These are phyloP conservation scores for Phytophthora capsici DNA, from an alignment of 352 stramenopile species.

Conservation along the genomic window DNA sequence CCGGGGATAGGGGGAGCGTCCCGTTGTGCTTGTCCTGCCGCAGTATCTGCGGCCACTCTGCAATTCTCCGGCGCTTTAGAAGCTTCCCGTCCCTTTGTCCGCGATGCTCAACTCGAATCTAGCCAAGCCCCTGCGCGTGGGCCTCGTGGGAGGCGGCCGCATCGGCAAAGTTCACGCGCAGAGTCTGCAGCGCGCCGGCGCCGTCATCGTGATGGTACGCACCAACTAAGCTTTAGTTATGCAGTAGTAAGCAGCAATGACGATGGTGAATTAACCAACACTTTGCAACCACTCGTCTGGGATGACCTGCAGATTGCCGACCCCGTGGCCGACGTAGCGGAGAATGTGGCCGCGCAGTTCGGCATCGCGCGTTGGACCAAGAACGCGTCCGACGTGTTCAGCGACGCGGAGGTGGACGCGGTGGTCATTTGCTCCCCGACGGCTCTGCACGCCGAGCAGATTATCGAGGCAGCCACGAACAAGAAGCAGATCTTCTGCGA, in stretches of 20 bases:
- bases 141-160: slow-evolving; percentile 68
- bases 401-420: slow-evolving; percentile 92
- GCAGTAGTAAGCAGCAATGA: no score
- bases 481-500: slow-evolving; percentile 96
- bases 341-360: slow-evolving; percentile 38
- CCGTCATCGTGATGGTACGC: slow-evolving; percentile 44
- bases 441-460: slow-evolving; percentile 94
- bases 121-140: slow-evolving; percentile 52
- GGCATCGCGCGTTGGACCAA: slow-evolving; percentile 64
- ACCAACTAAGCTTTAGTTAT: no score
- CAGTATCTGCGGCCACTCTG: slow-evolving; percentile 13
- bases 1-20: slow-evolving; percentile 7
- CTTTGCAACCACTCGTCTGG: no score
- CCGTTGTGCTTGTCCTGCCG: slow-evolving; percentile 19
- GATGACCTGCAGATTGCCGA: slow-evolving; percentile 45
- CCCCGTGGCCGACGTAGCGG: slow-evolving; percentile 32
- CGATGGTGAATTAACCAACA: no score
- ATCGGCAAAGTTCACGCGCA: slow-evolving; percentile 74
- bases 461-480: slow-evolving; percentile 91
- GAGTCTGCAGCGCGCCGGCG: slow-evolving; percentile 51
- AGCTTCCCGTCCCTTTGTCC: background rate
- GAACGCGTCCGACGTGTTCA: slow-evolving; percentile 91
- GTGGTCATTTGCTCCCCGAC: slow-evolving; percentile 97
- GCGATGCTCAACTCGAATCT: slow-evolving; percentile 41
- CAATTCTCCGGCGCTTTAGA: slow-evolving; percentile 9